A percentile compares a stretch with the other conserved stretches of the same genome.
These are phyloP conservation scores for Stylonectria norvegica DNA, from an alignment of 2,329 filamentous ascomycete genomes.

Conservation along the genomic window DNA sequence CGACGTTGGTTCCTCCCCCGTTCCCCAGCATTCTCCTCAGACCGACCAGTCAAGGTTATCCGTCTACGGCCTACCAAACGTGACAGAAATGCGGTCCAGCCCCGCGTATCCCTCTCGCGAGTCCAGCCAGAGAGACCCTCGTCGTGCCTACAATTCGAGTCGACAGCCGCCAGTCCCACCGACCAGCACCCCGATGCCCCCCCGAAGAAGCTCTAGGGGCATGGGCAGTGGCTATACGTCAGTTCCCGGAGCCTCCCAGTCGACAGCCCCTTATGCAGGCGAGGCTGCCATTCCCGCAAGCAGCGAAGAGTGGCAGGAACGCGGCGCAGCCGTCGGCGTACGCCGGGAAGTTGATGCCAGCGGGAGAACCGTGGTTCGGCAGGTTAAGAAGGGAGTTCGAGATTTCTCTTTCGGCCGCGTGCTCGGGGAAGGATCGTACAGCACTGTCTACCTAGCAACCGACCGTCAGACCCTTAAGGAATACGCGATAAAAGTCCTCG, in stretches of 20 bases:
- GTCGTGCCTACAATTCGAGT: conserved; percentile 60
- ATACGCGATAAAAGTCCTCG: conserved; percentile 96
- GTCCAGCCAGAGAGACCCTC: conserved; percentile 59
- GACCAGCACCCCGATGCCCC: conserved; percentile 62
- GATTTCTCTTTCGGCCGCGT: conserved; percentile 93
- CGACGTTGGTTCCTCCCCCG: conserved; percentile 16
- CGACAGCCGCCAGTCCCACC: conserved; percentile 48
- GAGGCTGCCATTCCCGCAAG: conserved; percentile 50
- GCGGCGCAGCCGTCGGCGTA: conserved; percentile 81
- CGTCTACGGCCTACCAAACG: conserved; percentile 50
- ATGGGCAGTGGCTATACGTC: conserved; percentile 56
- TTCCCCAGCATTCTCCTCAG: conserved; percentile 16
- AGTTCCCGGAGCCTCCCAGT: conserved; percentile 20
- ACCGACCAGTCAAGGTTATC: conserved; percentile 40
- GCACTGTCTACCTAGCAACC: conserved; percentile 87
- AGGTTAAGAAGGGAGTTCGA: conserved; percentile 94
- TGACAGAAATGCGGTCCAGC: conserved; percentile 62
- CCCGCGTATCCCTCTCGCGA: conserved; percentile 57
- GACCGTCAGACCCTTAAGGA: conserved; percentile 93
- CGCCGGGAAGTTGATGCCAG: conserved; percentile 81
- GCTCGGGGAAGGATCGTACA: conserved; percentile 95
- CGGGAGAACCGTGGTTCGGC: conserved; percentile 75
- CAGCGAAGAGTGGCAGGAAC: conserved; percentile 94
- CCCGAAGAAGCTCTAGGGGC: conserved; percentile 72
- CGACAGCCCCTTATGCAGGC: conserved; percentile 31